Conservation (phyloP, 805 yeast species). For the Candida suzukii region DNA sequence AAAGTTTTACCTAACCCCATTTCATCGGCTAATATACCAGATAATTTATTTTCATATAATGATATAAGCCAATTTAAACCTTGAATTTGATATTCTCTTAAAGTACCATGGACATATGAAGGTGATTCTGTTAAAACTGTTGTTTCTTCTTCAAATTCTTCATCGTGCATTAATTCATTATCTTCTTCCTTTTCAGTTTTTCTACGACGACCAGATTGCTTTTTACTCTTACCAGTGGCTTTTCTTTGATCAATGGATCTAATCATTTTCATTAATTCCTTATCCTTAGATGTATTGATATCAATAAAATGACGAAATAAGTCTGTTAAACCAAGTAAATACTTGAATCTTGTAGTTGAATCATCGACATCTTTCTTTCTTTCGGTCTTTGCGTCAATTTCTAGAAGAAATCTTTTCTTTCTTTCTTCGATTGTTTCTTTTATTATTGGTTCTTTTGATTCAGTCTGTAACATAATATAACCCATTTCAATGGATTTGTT, state of each 20-base stretch:
- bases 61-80: conserved; percentile 94
- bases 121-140: conserved; percentile 87
- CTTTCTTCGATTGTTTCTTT: conserved; percentile 31
- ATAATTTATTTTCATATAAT: conserved; percentile 76
- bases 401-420: conserved; percentile 40
- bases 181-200: conserved; percentile 96
- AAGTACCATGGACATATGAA: conserved; percentile 61
- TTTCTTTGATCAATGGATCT: conserved; percentile 47
- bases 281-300: conserved; percentile 72
- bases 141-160: conserved; percentile 55
- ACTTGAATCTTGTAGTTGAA: conserved; percentile 71
- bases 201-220: conserved; percentile 44
- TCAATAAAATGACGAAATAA: conserved; percentile 85
- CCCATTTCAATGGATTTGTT: no score
- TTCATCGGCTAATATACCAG: conserved; percentile 95
- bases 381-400: conserved; percentile 51
- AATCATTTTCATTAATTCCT: conserved; percentile 54
- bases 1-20: conserved; percentile 97
- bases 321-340: conserved; percentile 75
- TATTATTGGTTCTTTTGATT: background rate
- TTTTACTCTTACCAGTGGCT: conserved; percentile 28
- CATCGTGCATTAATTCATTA: conserved; percentile 81
- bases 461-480: no score
- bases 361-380: conserved; percentile 52
- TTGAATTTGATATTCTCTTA: conserved; percentile 89